Base-by-base conservation (phyloP, 352 stramenopile species). In the Phytophthora pistaciae region DNA sequence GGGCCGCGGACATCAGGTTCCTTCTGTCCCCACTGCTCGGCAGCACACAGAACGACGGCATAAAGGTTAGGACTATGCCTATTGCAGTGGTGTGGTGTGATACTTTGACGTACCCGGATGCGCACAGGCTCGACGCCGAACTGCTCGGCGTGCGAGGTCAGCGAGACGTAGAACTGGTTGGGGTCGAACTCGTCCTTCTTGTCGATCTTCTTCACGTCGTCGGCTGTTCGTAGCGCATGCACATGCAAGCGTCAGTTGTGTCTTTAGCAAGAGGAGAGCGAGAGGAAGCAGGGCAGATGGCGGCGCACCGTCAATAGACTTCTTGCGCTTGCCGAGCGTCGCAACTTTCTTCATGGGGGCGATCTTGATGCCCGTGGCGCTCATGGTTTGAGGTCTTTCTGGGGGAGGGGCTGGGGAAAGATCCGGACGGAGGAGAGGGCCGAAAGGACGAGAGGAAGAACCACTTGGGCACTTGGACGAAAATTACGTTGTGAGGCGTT, bases 1-100 rank as follows among this genome's bases (percentile, higher is more conserved):
- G 97, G 97, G 44, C 94, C 97, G 31, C 96, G 92, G 46, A 98
- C 85, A 25, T 94, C 74, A 27, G 97, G 92, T 74, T 98, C 88
- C 55, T 92, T 89, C 77, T 98, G 87, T 3, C 94, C 95, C 97
- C 97, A 99, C 75, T 96, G 79, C 42, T 93, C n/a, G 57, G 48
- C 23, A 31, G 61, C 8, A 57, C 36, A 67, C 58, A 65, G n/a
- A 21, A 55, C 11, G 9, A 53, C 46, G 46, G 9, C 20, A 11
- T 8, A 7, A 63, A 57, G 1, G 56, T 72, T 53, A 76, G 25
- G 8, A 42, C 5, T 48, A 29, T 13, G 18, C 23, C 46, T 53
- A 53, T 18, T 25, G 9, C 42, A 3, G 21, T 44, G n/a, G 46
- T 16, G 50, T 60, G 53, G 5, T 10, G 11, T 29, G 50, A 25